phyloP scores from a whole-genome alignment of 78 protist species.

The Monocercomonoides exilis region DNA sequence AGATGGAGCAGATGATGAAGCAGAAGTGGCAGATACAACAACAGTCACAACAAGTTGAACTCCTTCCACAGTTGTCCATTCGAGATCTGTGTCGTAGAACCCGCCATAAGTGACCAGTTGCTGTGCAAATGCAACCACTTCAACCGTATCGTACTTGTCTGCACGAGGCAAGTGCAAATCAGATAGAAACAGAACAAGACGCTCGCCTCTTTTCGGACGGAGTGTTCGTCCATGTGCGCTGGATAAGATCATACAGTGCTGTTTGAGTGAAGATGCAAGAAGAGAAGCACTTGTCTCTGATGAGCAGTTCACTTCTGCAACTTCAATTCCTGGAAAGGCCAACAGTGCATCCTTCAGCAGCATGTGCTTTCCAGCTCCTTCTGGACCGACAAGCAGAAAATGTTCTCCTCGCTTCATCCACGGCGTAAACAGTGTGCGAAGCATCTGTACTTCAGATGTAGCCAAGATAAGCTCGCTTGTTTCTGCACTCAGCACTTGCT shows the following conservation, averaged over 20 bases:
- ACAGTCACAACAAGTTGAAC: conserved; percentile 57
- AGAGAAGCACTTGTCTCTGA: background rate
- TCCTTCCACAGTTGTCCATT: conserved; percentile 56
- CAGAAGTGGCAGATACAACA: conserved; percentile 31
- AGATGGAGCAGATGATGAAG: conserved; percentile 34
- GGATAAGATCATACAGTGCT: conserved; percentile 21
- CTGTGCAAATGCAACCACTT: background rate
- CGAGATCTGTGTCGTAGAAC: conserved; percentile 58
- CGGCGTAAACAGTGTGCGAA: conserved; percentile 10
- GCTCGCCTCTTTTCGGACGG: conserved; percentile 54
- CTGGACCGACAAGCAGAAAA: conserved; percentile 49
- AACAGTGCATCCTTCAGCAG: conserved; percentile 33
- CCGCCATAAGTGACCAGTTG: conserved; percentile 39
- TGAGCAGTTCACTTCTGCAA: background rate
- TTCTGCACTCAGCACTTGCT: background rate
- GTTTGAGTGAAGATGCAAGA: background rate
- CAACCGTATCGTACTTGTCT: background rate
- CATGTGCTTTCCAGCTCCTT: conserved; percentile 67
- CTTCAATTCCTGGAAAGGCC: background rate
- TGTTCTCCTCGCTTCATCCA: conserved; percentile 39
- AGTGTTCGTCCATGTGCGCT: conserved; percentile 48
- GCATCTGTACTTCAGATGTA: conserved; percentile 50
- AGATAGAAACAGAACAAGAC: background rate
- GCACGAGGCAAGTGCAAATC: conserved; percentile 1
- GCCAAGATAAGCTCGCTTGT: conserved; percentile 23